Evolutionary conservation across 2,329 filamentous ascomycete genomes (phyloP).

Genomic region (Parastagonospora avenae): DNA sequence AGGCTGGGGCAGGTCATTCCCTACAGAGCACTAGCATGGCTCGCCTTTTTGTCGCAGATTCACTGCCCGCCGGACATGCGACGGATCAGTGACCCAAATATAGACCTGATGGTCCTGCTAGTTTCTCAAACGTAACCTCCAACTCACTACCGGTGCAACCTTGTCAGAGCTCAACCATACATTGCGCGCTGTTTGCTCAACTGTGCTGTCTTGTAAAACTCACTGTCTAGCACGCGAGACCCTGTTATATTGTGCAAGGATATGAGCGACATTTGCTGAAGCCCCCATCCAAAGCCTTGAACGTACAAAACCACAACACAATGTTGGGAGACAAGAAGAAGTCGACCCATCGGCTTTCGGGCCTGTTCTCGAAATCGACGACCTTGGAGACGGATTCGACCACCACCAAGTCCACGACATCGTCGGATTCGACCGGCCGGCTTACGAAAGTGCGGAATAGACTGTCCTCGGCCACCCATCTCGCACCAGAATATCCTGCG

Average conservation of each 20-base stretch:
- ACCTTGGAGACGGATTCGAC: conserved; percentile 13
- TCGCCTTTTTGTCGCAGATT: conserved; percentile 15
- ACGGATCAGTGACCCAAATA: conserved; percentile 29
- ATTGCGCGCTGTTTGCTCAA: conserved; percentile 29
- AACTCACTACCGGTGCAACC: background rate
- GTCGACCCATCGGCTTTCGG: conserved; percentile 40
- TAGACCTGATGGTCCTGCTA: conserved; percentile 27
- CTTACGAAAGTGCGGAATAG: conserved; percentile 41
- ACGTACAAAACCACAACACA: background rate
- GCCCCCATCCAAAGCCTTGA: too few species aligned
- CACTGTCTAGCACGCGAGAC: background rate
- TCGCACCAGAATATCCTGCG: conserved; percentile 38
- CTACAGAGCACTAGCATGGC: conserved; percentile 20
- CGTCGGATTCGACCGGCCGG: conserved; percentile 36
- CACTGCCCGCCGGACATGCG: conserved; percentile 29
- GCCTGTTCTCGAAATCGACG: conserved; percentile 36
- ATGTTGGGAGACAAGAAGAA: conserved; percentile 39
- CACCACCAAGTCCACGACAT: conserved; percentile 23
- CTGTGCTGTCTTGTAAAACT: conserved; percentile 11
- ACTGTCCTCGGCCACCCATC: conserved; percentile 36
- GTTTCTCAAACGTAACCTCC: conserved; percentile 9
- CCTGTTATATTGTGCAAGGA: too few species aligned
- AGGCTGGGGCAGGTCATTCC: conserved; percentile 1
- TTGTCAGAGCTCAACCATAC: conserved; percentile 9
- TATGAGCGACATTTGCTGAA: too few species aligned